A percentile compares a stretch with the other conserved stretches of the same genome.
These are phyloP conservation scores for Abrus precatorius DNA, from an alignment of 306 rosid genomes.

Conservation along the genomic window DNA sequence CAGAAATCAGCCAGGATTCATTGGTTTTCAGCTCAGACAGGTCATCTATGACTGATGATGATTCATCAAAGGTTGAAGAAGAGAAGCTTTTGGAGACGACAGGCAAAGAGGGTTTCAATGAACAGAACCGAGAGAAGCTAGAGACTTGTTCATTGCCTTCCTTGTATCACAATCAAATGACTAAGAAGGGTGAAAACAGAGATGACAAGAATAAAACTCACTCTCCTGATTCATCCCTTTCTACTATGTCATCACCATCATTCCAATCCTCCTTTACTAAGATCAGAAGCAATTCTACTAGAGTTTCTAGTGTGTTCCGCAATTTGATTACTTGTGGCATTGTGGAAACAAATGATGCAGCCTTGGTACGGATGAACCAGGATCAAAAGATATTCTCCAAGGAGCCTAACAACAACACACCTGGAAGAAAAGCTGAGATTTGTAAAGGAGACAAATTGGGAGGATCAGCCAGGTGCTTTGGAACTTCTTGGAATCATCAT, in stretches of 20 bases:
- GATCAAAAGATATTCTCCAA: slow-evolving; percentile 31
- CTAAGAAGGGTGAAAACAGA: slow-evolving; percentile 48
- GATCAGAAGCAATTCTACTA: slow-evolving; percentile 62
- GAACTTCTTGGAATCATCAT: slow-evolving; percentile 58
- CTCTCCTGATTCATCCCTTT: slow-evolving; percentile 51
- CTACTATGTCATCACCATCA: slow-evolving; percentile 53
- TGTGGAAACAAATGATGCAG: slow-evolving; percentile 64
- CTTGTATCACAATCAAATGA: slow-evolving; percentile 52
- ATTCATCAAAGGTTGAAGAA: slow-evolving; percentile 61
- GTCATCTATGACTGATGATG: slow-evolving; percentile 65
- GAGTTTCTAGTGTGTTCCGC: slow-evolving; percentile 64
- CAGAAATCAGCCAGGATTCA: slow-evolving; percentile 68
- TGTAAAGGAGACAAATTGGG: slow-evolving; percentile 57
- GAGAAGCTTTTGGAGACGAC: slow-evolving; percentile 39
- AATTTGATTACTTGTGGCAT: slow-evolving; percentile 70
- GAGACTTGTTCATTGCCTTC: slow-evolving; percentile 50
- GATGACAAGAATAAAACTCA: slow-evolving; percentile 45
- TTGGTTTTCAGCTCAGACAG: slow-evolving; percentile 59
- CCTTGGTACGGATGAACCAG: slow-evolving; percentile 43
- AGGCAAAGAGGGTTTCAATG: slow-evolving; percentile 38
- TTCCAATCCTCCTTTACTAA: slow-evolving; percentile 52
- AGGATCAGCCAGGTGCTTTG: slow-evolving; percentile 59
- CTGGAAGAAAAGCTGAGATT: slow-evolving; percentile 40
- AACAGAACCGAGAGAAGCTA: slow-evolving; percentile 34
- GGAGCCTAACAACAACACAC: background rate